Base-by-base conservation (phyloP, 768 basidiomycete genomes). In the Trametes gibbosa region DNA sequence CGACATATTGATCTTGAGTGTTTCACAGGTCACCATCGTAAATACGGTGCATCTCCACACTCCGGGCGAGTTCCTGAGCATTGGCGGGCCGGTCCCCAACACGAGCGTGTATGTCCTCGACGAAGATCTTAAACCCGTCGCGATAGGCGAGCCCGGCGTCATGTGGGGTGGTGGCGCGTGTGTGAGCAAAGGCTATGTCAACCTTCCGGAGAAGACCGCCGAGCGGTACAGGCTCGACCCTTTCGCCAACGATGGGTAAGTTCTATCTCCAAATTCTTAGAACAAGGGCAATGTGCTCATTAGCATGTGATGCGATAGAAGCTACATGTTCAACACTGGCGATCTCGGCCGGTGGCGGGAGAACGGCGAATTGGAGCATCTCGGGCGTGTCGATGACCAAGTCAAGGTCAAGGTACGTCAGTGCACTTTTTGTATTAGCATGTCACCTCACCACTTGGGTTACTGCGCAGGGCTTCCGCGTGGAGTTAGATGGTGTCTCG, bases 91-190 rank as follows among this genome's bases (percentile, higher is more conserved):
- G 5, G 81, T 78, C 0, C 81, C 82, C 2, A 84, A 84, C 67
- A 84, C 80, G 60, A 77, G 74, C 34, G 73, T 76, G 25, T 76
- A 77, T 46, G 64, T 77, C 27, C 63, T 78, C 34, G 69, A 73
- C 63, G 66, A 72, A 45, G 45, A 73, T 42, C 61, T 71, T 63
- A 50, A 62, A 45, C 72, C 74, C 10, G 66, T 72, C 4, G 68
- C 70, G 3, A 69, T 73, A 32, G 73, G 73, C 43, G 64, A 72
- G 45, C 50, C 69, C 61, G 84, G 72, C 59, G 74, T 72, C 63
- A 84, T 84, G 82, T 85, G 83, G 83, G 84, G 80, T n/a, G 84
- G 83, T 40, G 84, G 84, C 42, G 75, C 73, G n/a, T 81, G 84
- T 23, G 78, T 84, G 34, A 78, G 78, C 17, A 73, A 77, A 40